Conservation (phyloP, 345 rosid genomes). For the Lepidium africanum region DNA sequence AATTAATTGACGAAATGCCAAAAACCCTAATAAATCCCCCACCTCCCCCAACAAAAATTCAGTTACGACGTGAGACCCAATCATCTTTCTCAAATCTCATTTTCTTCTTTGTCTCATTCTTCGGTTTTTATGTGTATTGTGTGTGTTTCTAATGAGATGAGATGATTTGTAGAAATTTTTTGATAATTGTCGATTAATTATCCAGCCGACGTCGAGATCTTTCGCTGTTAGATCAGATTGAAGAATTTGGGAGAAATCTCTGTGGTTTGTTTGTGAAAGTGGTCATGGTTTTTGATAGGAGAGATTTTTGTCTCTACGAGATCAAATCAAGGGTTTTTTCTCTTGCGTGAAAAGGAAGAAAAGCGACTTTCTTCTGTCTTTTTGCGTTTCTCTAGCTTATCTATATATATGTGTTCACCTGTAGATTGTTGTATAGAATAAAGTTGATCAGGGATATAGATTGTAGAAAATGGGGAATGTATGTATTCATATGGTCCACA, state of each 20-base stretch:
- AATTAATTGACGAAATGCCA: slow-evolving; percentile 8
- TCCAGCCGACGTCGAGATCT: slow-evolving; percentile 3
- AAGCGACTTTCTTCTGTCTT: background rate
- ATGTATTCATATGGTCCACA: slow-evolving; percentile 30
- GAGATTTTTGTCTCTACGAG: slow-evolving; percentile 14
- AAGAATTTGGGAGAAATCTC: slow-evolving; percentile 3
- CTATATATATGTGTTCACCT: background rate
- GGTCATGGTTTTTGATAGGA: slow-evolving; percentile 8
- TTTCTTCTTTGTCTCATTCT: background rate
- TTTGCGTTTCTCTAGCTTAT: background rate
- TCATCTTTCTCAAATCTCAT: slow-evolving; percentile 8
- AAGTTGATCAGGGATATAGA: background rate
- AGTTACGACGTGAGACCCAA: slow-evolving; percentile 32
- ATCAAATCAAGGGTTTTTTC: slow-evolving; percentile 1
- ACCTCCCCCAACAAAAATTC: slow-evolving; percentile 3
- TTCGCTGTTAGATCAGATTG: slow-evolving; percentile 2
- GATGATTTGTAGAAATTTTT: background rate
- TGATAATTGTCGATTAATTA: background rate
- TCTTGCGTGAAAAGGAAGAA: slow-evolving; percentile 28
- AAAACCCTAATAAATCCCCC: slow-evolving; percentile 33
- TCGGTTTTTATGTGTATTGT: background rate
- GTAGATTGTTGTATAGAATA: background rate
- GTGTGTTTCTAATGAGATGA: background rate
- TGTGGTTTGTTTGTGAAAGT: slow-evolving; percentile 18
- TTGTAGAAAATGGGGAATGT: slow-evolving; percentile 58